Evolutionary conservation across 441 rosid genomes (phyloP).

Genomic region (Aleurites moluccanus): DNA sequence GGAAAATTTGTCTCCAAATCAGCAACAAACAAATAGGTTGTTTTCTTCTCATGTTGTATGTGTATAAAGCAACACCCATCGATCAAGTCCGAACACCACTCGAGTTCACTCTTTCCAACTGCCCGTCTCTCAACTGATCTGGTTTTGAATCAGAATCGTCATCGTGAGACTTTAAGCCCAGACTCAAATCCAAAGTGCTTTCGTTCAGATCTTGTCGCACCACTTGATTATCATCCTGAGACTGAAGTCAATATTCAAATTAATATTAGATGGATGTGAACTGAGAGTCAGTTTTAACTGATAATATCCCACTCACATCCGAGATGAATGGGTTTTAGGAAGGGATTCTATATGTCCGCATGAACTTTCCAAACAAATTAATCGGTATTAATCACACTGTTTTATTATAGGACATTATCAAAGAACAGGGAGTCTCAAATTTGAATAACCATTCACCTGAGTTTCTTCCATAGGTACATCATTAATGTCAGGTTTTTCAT

Average conservation of each 20-base stretch:
- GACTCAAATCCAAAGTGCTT: constrained; percentile 74
- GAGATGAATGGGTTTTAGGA: not conserved
- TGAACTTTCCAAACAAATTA: constrained; percentile 7
- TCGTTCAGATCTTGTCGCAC: constrained; percentile 87
- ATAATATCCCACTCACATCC: no score
- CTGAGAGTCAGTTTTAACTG: no score
- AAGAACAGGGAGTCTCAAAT: not conserved
- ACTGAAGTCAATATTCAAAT: constrained; percentile 21
- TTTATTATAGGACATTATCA: not conserved
- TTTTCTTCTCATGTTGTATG: constrained; percentile 27
- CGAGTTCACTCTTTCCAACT: constrained; percentile 32
- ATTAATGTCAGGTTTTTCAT: constrained; percentile 80
- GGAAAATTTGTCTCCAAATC: no score
- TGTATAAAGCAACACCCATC: constrained; percentile 15
- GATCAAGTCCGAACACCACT: constrained; percentile 21
- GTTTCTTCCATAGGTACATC: constrained; percentile 69
- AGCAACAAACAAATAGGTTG: constrained; percentile 10
- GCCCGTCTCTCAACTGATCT: constrained; percentile 30
- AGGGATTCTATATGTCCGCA: not conserved
- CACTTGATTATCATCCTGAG: constrained; percentile 53
- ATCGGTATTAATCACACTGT: not conserved
- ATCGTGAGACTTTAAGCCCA: constrained; percentile 56
- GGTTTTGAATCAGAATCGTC: constrained; percentile 39
- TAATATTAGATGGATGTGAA: constrained; percentile 20
- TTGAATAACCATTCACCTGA: constrained; percentile 47